Evolutionary conservation across 2,329 filamentous ascomycete species (phyloP), one percentile per base, ranked within the genome.

Genomic region (Microdochium trichocladiopsis): DNA sequence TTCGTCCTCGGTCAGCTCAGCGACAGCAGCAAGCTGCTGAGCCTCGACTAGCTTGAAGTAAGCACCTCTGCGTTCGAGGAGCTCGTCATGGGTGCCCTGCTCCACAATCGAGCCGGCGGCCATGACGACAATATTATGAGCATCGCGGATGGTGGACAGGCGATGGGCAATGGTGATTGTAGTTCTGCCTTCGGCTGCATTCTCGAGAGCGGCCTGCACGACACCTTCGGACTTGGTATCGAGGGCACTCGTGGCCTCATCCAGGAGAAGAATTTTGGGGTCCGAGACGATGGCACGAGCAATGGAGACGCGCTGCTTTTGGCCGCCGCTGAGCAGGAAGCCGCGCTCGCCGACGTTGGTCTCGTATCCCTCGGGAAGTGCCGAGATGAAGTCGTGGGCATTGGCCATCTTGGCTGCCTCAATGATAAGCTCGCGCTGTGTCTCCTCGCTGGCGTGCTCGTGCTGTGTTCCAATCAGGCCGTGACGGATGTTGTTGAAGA

Each of bases 91-190:
- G 0, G 83, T 92, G 50, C 94, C 94, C 69, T 96, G 91, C 69
- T 99, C 94, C 12, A 95, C 78, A 54, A 99, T 95, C n/a, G 78
- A 74, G 12, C 94, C 94, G 55, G 84, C 72, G 4, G 84, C 80
- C 86, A 99, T 93, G 57, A 96, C 93, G 12, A 97, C 89, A 59
- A 99, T 99, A 63, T 96, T 96, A 69, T 97, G 88, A 0, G 93
- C 93, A 57, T 91, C 86, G 69, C 85, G 91, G 73, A 99, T 96
- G 5, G 94, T 99, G 1, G 91, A 96, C 9, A 99, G 77, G 59
- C 93, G 86, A 72, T 99, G 94, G 45, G 94, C 94, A 68, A 99
- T 97, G 6, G 92, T 89, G 60, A 97, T 96, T 2, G 94, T 97
- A 0, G 94, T 99, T 51, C 94, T 83, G 23, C 92, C 93, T 57